These are phyloP conservation scores for Lactarius indigo DNA, from an alignment of 768 basidiomycete species.

Conservation along the genomic window DNA sequence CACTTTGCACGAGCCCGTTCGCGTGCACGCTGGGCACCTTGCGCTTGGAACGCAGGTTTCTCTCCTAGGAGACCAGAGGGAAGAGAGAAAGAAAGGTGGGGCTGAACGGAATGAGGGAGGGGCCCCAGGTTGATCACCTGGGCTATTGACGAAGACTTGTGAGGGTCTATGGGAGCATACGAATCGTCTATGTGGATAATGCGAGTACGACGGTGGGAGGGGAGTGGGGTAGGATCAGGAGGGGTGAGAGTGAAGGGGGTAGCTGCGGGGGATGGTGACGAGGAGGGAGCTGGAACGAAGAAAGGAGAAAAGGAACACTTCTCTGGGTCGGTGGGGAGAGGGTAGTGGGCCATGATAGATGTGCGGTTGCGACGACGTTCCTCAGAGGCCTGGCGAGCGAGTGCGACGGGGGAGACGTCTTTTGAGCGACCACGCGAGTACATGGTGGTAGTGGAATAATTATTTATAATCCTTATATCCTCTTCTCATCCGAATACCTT, in stretches of 20 bases:
- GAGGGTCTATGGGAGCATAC: conserved; percentile 22
- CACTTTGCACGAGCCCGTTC: conserved; percentile 15
- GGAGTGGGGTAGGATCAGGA: conserved; percentile 18
- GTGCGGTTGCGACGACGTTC: conserved; percentile 17
- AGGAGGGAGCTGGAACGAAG: conserved; percentile 7
- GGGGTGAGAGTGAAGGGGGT: conserved; percentile 19
- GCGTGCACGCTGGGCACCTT: conserved; percentile 3
- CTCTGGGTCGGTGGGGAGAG: conserved; percentile 20
- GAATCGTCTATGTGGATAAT: conserved; percentile 1
- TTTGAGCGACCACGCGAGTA: conserved; percentile 24
- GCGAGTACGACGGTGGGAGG: conserved; percentile 1
- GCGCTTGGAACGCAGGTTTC: background rate
- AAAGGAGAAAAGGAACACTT: conserved; percentile 5
- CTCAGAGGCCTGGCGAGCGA: conserved; percentile 27
- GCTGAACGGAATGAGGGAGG: conserved; percentile 7
- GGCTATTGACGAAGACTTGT: background rate
- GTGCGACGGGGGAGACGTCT: conserved; percentile 23
- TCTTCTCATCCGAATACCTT: background rate
- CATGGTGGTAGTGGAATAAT: conserved; percentile 6
- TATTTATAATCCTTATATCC: background rate
- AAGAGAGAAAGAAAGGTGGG: conserved; percentile 1
- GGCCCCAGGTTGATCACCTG: conserved; percentile 8
- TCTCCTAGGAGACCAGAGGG: background rate
- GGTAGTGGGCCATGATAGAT: conserved; percentile 15
- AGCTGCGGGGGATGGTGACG: conserved; percentile 14